A percentile compares a stretch with the other conserved stretches of the same genome.
Conservation (phyloP, 83 land plant genomes). For the Thuja plicata region DNA sequence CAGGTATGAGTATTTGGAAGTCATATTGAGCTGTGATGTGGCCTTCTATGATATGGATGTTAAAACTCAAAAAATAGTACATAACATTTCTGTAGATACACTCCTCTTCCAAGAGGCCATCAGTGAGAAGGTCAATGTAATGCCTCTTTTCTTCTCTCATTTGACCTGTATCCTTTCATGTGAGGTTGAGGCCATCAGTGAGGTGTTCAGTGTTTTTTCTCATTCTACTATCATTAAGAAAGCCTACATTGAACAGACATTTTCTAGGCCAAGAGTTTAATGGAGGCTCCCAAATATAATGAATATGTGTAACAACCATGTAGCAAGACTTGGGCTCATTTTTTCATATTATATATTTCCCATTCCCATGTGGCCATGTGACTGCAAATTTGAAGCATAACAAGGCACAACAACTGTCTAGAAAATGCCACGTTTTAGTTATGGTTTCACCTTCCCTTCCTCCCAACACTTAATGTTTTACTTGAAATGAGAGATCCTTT, state of each 20-base stretch:
- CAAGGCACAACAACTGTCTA: too few species aligned
- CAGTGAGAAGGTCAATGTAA: conserved; percentile 26
- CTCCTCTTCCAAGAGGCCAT: conserved; percentile 30
- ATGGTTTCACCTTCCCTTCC: too few species aligned
- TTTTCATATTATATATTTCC: too few species aligned
- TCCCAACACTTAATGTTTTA: too few species aligned
- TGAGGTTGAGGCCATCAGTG: conserved; percentile 19
- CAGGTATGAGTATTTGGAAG: conserved; percentile 23
- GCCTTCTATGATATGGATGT: conserved; percentile 25
- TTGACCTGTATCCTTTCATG: not conserved
- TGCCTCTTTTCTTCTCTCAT: not conserved
- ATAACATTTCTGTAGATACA: conserved; percentile 19
- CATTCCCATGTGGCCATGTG: too few species aligned
- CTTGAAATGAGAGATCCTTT: too few species aligned
- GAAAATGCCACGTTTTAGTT: too few species aligned
- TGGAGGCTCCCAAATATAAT: not conserved
- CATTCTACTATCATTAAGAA: not conserved
- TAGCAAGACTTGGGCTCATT: too few species aligned
- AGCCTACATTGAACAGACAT: not conserved
- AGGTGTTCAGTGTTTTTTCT: conserved; percentile 14
- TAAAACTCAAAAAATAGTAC: conserved; percentile 23
- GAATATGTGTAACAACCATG: not conserved
- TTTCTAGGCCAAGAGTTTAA: not conserved
- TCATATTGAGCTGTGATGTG: conserved; percentile 23
- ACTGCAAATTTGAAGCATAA: too few species aligned